phyloP scores from a whole-genome alignment of 345 rosid genomes.

The Arabidopsis thaliana region DNA sequence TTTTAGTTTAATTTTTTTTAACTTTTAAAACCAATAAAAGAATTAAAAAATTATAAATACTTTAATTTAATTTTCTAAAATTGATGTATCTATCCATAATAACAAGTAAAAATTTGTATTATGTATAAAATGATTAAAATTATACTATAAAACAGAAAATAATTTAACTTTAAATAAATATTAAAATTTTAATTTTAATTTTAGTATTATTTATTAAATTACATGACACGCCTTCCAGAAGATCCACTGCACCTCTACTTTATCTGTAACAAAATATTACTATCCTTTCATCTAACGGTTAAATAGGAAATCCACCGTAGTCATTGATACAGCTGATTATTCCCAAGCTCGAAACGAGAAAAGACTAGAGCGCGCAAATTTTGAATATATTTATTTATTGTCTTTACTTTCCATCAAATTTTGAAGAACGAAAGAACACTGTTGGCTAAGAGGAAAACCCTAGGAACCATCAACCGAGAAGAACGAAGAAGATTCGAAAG shows the following conservation, averaged over 20 bases:
- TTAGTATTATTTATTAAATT: constrained; percentile 25
- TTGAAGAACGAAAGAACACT: constrained; percentile 41
- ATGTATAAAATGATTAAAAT: too few species aligned
- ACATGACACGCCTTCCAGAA: constrained; percentile 40
- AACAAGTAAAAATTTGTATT: too few species aligned
- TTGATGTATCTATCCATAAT: too few species aligned
- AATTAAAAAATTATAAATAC: too few species aligned
- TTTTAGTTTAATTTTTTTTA: too few species aligned
- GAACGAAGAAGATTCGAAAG: constrained; percentile 35
- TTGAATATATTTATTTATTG: constrained; percentile 15
- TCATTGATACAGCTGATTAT: not conserved
- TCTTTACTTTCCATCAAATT: not conserved
- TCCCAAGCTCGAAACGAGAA: constrained; percentile 15
- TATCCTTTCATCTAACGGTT: not conserved
- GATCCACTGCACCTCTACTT: constrained; percentile 12
- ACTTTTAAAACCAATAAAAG: too few species aligned
- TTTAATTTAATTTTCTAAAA: too few species aligned
- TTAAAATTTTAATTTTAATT: too few species aligned
- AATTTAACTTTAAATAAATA: too few species aligned
- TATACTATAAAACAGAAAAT: too few species aligned
- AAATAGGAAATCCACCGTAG: not conserved
- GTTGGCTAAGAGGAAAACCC: constrained; percentile 55
- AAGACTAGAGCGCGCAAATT: constrained; percentile 50
- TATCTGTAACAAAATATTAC: not conserved
- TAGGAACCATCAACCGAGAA: constrained; percentile 45